Evolutionary conservation across 2,329 filamentous ascomycete species (phyloP).

Genomic region (Thelonectria blattea): DNA sequence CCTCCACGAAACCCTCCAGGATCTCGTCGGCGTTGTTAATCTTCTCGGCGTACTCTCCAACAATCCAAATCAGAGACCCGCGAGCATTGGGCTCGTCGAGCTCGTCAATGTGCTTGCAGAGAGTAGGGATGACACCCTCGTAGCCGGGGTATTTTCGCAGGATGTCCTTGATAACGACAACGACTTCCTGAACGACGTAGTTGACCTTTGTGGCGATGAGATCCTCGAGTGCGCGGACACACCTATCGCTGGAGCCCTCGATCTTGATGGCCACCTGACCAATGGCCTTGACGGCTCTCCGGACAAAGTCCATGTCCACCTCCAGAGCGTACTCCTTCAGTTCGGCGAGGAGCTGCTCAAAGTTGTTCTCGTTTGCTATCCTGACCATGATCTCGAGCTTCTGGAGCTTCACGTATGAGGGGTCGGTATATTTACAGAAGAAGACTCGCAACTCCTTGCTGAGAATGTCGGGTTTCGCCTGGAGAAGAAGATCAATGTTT

Average conservation of each 20-base stretch:
- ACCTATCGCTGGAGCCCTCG: constrained; percentile 91
- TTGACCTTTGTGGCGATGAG: constrained; percentile 98
- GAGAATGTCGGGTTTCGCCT: constrained; percentile 94
- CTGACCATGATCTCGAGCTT: constrained; percentile 99
- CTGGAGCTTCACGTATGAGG: constrained; percentile 94
- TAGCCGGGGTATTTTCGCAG: constrained; percentile 97
- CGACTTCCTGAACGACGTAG: constrained; percentile 97
- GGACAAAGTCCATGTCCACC: constrained; percentile 98
- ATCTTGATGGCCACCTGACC: constrained; percentile 99
- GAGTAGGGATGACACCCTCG: constrained; percentile 94
- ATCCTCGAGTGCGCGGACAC: constrained; percentile 90
- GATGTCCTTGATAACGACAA: constrained; percentile 99
- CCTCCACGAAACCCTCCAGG: constrained; percentile 86
- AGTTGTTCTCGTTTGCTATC: constrained; percentile 97
- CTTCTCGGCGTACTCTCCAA: constrained; percentile 98
- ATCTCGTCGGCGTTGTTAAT: constrained; percentile 99
- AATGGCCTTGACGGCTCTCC: constrained; percentile 92
- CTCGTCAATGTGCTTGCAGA: constrained; percentile 97
- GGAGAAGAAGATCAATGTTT: constrained; percentile 94
- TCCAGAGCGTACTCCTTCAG: constrained; percentile 97
- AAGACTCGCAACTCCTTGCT: constrained; percentile 98
- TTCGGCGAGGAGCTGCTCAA: constrained; percentile 91
- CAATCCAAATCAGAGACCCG: constrained; percentile 96
- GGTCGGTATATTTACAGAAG: constrained; percentile 99
- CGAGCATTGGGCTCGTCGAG: constrained; percentile 92